A percentile compares a stretch with the other conserved stretches of the same genome.
phyloP scores from a whole-genome alignment of 805 yeast species.

The Ogataea ganodermae region DNA sequence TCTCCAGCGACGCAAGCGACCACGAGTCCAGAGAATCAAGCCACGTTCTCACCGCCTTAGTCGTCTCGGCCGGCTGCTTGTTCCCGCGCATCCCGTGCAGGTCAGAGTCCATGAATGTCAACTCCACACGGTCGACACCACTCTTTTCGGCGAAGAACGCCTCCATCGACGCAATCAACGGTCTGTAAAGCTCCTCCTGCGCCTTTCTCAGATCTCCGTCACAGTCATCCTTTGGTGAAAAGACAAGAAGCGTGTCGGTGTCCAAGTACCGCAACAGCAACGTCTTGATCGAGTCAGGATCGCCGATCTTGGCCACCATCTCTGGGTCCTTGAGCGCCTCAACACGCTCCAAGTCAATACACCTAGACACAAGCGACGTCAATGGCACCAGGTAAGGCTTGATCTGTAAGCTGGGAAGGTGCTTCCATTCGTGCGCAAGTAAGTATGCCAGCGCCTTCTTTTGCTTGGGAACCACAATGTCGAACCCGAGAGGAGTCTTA shows the following conservation, averaged over 20 bases:
- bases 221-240: slow-evolving; percentile 78
- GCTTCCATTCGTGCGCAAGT: slow-evolving; percentile 86
- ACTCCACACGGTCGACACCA: slow-evolving; percentile 35
- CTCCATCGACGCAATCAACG: slow-evolving; percentile 71
- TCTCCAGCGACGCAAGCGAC: slow-evolving; percentile 87
- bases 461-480: slow-evolving; percentile 59
- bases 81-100: slow-evolving; percentile 80
- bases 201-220: slow-evolving; percentile 77
- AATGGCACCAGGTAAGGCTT: slow-evolving; percentile 82
- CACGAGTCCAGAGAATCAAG: slow-evolving; percentile 62
- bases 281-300: slow-evolving; percentile 54
- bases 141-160: slow-evolving; percentile 49
- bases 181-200: slow-evolving; percentile 79
- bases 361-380: slow-evolving; percentile 84
- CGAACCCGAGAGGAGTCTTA: slow-evolving; percentile 81
- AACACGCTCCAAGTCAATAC: slow-evolving; percentile 67
- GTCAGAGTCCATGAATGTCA: slow-evolving; percentile 77
- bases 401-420: slow-evolving; percentile 63
- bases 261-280: slow-evolving; percentile 81
- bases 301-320: slow-evolving; percentile 61
- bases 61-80: slow-evolving; percentile 61
- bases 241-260: slow-evolving; percentile 89
- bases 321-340: slow-evolving; percentile 45
- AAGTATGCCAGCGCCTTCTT: slow-evolving; percentile 69
- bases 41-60: slow-evolving; percentile 64